phyloP scores from a whole-genome alignment of 345 rosid species.

The Moricandia arvensis region DNA sequence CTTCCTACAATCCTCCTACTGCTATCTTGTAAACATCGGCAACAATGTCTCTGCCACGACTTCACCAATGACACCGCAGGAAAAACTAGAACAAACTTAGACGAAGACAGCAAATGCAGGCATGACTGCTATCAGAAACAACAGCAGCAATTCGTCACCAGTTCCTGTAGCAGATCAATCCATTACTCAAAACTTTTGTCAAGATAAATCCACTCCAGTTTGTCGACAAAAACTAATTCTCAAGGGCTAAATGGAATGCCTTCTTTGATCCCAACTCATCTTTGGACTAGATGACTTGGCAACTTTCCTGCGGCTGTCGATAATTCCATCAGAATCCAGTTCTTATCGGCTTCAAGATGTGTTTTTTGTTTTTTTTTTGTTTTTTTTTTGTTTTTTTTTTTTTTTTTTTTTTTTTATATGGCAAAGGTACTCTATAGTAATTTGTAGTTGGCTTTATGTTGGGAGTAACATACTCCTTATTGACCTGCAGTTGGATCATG shows the following conservation, averaged over 20 bases:
- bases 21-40: conserved; percentile 42
- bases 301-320: conserved; percentile 48
- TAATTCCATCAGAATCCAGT: conserved; percentile 49
- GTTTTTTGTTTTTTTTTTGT: too few species aligned
- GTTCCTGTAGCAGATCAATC: conserved; percentile 44
- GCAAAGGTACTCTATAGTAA: conserved; percentile 56
- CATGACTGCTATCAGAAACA: conserved; percentile 94
- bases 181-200: conserved; percentile 40
- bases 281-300: conserved; percentile 54
- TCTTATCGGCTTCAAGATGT: conserved; percentile 73
- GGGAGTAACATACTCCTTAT: conserved; percentile 24
- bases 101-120: conserved; percentile 96
- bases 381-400: too few species aligned
- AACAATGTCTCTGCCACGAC: conserved; percentile 42
- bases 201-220: conserved; percentile 50
- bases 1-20: conserved; percentile 53
- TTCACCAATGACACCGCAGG: conserved; percentile 89
- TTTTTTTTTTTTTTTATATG: too few species aligned
- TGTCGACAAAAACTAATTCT: too few species aligned
- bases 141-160: conserved; percentile 63
- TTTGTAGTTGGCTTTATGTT: conserved; percentile 12
- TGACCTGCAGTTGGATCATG: conserved; percentile 63
- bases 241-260: conserved; percentile 49
- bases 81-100: conserved; percentile 88
- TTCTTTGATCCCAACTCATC: conserved; percentile 55